A percentile compares a stretch with the other conserved stretches of the same genome.
These are phyloP conservation scores for Sporisorium sorghi DNA, from an alignment of 1,284 basidiomycete species.

Conservation along the genomic window DNA sequence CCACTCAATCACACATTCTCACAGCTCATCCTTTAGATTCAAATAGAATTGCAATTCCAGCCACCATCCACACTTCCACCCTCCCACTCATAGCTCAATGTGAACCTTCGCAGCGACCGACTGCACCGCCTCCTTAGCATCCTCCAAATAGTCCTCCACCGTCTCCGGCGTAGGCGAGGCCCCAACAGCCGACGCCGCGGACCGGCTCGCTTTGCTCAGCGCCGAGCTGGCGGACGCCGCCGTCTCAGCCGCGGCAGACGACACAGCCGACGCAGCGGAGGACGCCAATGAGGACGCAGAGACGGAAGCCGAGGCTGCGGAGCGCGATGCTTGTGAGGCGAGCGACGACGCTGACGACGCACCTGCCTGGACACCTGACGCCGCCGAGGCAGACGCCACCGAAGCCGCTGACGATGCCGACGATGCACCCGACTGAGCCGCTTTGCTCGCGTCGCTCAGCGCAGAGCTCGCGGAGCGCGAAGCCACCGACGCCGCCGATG, in stretches of 20 bases:
- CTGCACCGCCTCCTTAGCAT: slow-evolving; percentile 9
- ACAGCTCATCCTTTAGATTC: neutral
- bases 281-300: slow-evolving; percentile 13
- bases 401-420: slow-evolving; percentile 1
- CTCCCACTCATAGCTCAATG: slow-evolving; percentile 29
- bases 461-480: slow-evolving; percentile 12
- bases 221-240: neutral
- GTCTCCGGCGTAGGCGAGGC: slow-evolving; percentile 34
- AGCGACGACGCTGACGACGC: slow-evolving; percentile 19
- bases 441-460: neutral
- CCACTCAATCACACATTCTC: neutral
- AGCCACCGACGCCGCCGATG: slow-evolving; percentile 15
- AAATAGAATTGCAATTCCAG: slow-evolving; percentile 1
- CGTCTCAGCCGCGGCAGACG: neutral
- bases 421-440: neutral
- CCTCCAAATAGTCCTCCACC: slow-evolving; percentile 31
- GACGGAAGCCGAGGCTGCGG: slow-evolving; percentile 2
- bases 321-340: slow-evolving; percentile 11
- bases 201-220: slow-evolving; percentile 15
- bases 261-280: slow-evolving; percentile 6
- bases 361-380: slow-evolving; percentile 8
- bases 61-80: too few relatives aligned
- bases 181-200: slow-evolving; percentile 16
- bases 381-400: neutral
- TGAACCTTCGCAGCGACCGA: slow-evolving; percentile 18